These are phyloP conservation scores for Lipomyces orientalis DNA, from an alignment of 805 yeast species.

Conservation along the genomic window DNA sequence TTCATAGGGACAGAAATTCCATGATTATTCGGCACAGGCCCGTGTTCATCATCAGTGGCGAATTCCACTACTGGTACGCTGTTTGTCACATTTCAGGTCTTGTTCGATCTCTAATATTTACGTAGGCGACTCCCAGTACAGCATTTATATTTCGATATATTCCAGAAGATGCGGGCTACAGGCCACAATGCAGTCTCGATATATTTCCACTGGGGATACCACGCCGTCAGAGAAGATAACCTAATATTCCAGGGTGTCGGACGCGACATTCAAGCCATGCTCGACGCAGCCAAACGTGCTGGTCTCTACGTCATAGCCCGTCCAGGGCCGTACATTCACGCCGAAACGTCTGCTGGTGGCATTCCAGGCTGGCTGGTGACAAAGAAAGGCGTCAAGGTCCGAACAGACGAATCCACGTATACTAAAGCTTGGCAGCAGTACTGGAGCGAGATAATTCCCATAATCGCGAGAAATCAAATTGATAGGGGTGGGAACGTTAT, in stretches of 20 bases:
- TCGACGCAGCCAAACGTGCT: slow-evolving; percentile 26
- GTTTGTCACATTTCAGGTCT: background rate
- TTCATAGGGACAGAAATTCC: slow-evolving; percentile 22
- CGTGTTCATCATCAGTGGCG: slow-evolving; percentile 26
- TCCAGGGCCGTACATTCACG: slow-evolving; percentile 31
- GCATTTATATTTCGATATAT: slow-evolving; percentile 24
- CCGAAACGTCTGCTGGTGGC: slow-evolving; percentile 30
- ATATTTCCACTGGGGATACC: slow-evolving; percentile 32
- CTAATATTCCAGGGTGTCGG: slow-evolving; percentile 22
- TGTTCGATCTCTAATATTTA: background rate
- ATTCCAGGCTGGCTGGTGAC: slow-evolving; percentile 26
- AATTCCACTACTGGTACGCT: slow-evolving; percentile 28
- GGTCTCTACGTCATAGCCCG: slow-evolving; percentile 31
- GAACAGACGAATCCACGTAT: slow-evolving; percentile 15
- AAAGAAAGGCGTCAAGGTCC: slow-evolving; percentile 17
- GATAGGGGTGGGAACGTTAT: slow-evolving; percentile 24
- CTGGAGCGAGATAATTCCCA: slow-evolving; percentile 19
- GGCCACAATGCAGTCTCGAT: slow-evolving; percentile 29
- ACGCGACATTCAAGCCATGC: slow-evolving; percentile 24
- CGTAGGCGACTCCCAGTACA: slow-evolving; percentile 26
- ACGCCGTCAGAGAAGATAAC: slow-evolving; percentile 15
- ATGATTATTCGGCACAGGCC: slow-evolving; percentile 17
- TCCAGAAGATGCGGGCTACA: slow-evolving; percentile 33
- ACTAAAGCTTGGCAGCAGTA: slow-evolving; percentile 24
- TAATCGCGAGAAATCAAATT: slow-evolving; percentile 25